Percentiles rank a stretch among this genome's conserved stretches.
Conservation (phyloP, 768 basidiomycete species). For the Stropharia rugosoannulata region DNA sequence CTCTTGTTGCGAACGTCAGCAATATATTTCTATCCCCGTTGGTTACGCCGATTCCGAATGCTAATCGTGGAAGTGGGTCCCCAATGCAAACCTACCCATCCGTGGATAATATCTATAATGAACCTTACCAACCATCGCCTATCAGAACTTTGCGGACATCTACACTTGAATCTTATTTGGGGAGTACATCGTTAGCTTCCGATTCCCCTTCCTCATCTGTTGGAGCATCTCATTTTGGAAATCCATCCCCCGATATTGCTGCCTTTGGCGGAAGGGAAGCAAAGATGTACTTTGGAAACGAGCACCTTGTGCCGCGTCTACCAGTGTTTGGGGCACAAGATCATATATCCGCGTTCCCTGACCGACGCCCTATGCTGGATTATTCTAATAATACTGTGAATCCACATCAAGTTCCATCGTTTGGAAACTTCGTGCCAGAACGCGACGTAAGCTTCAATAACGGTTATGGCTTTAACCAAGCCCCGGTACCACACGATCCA, state of each 20-base stretch:
- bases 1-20: conserved; percentile 32
- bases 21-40: conserved; percentile 66
- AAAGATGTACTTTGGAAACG: conserved; percentile 35
- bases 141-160: conserved; percentile 56
- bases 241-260: conserved; percentile 68
- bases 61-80: conserved; percentile 43
- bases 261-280: conserved; percentile 48
- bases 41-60: conserved; percentile 52
- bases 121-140: conserved; percentile 69
- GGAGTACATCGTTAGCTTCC: conserved; percentile 52
- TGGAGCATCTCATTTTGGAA: conserved; percentile 59
- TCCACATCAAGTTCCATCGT: conserved; percentile 19
- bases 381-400: conserved; percentile 7
- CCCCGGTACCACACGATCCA: conserved; percentile 15
- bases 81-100: conserved; percentile 40
- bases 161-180: conserved; percentile 64
- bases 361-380: conserved; percentile 17
- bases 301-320: conserved; percentile 26
- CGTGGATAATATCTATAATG: conserved; percentile 34
- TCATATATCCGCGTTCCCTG: conserved; percentile 13
- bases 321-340: conserved; percentile 14
- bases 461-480: conserved; percentile 15
- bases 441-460: conserved; percentile 15
- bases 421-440: conserved; percentile 18
- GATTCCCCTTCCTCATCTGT: conserved; percentile 78